Evolutionary conservation across 192 early-diverging fungal genomes (phyloP), one percentile per base, ranked within the genome.

Genomic region (Irineochytrium annulatum): DNA sequence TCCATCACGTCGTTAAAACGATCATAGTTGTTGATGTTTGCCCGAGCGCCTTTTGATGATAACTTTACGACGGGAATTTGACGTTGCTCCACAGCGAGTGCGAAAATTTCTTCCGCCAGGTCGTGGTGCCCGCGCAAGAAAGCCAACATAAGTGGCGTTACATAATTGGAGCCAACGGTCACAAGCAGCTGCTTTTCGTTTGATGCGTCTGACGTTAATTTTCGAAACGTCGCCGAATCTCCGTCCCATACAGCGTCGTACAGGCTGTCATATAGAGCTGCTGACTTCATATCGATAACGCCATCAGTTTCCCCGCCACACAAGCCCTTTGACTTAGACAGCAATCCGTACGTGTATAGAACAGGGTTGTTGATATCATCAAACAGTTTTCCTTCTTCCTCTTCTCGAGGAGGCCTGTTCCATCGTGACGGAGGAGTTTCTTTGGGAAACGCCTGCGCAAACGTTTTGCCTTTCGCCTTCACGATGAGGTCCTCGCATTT

Each of bases 121-220:
- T 57, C 45, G 16, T 6, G 14, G 57, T 63, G 37, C 3, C 45
- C 62, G 5, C 62, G 57, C 3, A 17, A 32, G 24, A 33, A 6
- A 6, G 62, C 62, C 14, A 63, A n/a, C 31, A 43, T 33, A 57
- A 63, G 34, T 22, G 45, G 62, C 4, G 55, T 63, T 8, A 63
- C 14, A 17, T 27, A 22, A n/a, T 17, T 20, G 22, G 5, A 6
- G 6, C 6, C 57, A 17, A 34, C 28, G 3, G 30, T 27, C 3
- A 46, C 39, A 22, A 63, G 28, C n/a, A 63, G 41, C 57, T 24
- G 13, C 20, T 61, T 34, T 11, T 43, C 22, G 8, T 43, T 22
- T 33, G 33, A 14, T 55, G 16, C 57, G 6, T 14, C 26, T 13
- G 20, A 16, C 3, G 59, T 63, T n/a, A 63, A 31, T 20, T 43